Base-by-base conservation (phyloP, 2,329 filamentous ascomycete species). In the Immersiporthe knoxdaviesiana region DNA sequence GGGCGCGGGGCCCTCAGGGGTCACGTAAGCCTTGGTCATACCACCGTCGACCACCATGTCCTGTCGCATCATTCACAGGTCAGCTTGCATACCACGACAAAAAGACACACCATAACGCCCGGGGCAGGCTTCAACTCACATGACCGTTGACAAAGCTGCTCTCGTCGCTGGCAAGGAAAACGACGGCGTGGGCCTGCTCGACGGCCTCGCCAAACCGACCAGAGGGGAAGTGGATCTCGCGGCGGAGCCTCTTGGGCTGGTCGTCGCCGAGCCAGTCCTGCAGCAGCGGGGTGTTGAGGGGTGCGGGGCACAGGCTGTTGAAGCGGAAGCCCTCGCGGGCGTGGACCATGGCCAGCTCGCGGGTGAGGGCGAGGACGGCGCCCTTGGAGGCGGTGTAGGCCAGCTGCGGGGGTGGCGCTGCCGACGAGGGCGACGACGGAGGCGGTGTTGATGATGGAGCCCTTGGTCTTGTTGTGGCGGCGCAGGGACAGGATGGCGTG, bases 21-120 rank as follows among this genome's bases (percentile, higher is more conserved):
- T 91, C 37, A 91, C 89, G 79, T 97, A 98, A 59, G 94, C 92
- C 85, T 92, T 97, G 76, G 90, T 95, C 92, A 99, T 93, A 70
- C 95, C 95, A 69, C 96, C 96, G 76, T 99, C 96, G 35, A 98
- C 94, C 5, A 97, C 91, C 82, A 98, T 97, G 78, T 98, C 96
- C 70, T 89, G 91, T 14, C 10, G n/a, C 35, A 41, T 37, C 11
- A 44, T 61, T 37, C 4, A n/a, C n/a, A 24, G 1, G 63, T 71
- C 27, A 71, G 68, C 39, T 7, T 65, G 24, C 54, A 39, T 44
- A 12, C 24, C 27, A 1, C 27, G 3, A 44, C 10, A 39, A 11
- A 50, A 18, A 7, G 16, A 11, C 2, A 41, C 12, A 39, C 5
- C 6, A 50, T 11, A 21, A 11, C 39, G 18, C 0, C 16, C 11